Evolutionary conservation across 2,329 filamentous ascomycete species (phyloP), one percentile per base, ranked within the genome.

Genomic region (Alternaria novae-zelandiae): DNA sequence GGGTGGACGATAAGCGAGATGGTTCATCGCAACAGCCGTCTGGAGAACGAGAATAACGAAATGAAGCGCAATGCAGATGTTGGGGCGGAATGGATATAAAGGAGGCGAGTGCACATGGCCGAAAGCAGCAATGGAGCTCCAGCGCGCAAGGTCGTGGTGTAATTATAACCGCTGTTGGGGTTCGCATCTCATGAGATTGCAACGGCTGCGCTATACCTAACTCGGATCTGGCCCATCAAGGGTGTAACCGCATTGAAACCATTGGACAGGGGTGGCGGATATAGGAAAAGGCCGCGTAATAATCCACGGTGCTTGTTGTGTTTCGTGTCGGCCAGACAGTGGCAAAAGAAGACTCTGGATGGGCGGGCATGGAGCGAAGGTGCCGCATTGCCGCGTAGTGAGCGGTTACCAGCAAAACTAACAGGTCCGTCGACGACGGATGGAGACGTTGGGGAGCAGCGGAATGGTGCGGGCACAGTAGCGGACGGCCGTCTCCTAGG

Each of bases 1-100:
- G 50, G 49, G 21, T n/a, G 47, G 50, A 46, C 62, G 62, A 65
- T 60, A 65, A 65, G 65, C 65, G 65, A 67, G 59, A 32, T 36
- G 41, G 43, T 26, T 53, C 43, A 46, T 58, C 30, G 50, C 57
- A 32, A 50, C 45, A 49, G 32, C 25, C 36, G n/a, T 17, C 17
- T 21, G 30, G 30, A 36, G 30, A 12, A 11, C 28, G 2, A n/a
- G 3, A 41, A 36, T 11, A n/a, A 21, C 30, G 49, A 53, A 53
- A 53, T 53, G 49, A 53, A 10, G 6, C 49, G 32, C 49, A 53
- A 53, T 60, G 59, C 61, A 21, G 56, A 54, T 32, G 21, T 43
- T 17, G 46, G 51, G 15, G 20, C 30, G 20, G n/a, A 36, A 51
- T 15, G 49, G 41, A 26, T 21, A n/a, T n/a, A 61, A 55, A 60